These are phyloP conservation scores for Pouteria campechiana DNA, from an alignment of 179 eudicot genomes.

Conservation along the genomic window DNA sequence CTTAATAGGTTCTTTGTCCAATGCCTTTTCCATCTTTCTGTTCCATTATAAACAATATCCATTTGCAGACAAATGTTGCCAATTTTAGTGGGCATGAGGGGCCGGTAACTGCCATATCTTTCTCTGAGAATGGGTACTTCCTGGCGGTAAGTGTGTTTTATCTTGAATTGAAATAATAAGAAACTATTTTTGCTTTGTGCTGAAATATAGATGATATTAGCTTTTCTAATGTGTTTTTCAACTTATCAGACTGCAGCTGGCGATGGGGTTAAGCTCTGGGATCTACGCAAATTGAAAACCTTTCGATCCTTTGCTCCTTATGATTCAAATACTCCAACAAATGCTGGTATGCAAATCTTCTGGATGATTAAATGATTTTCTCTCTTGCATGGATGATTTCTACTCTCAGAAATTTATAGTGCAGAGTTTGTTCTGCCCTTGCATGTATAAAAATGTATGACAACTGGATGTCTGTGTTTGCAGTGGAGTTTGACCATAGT, in stretches of 20 bases:
- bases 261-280: slow-evolving; percentile 97
- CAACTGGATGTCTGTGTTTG: too few relatives aligned
- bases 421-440: not conserved
- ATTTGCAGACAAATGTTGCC: slow-evolving; percentile 65
- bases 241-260: slow-evolving; percentile 78
- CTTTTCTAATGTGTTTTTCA: slow-evolving; percentile 4
- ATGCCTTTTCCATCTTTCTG: not conserved
- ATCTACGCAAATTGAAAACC: slow-evolving; percentile 79
- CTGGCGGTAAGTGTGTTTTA: slow-evolving; percentile 50
- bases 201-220: not conserved
- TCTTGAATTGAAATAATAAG: not conserved
- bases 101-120: slow-evolving; percentile 81
- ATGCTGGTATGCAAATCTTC: slow-evolving; percentile 45
- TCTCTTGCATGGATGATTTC: not conserved
- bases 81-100: slow-evolving; percentile 80
- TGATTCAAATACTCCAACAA: slow-evolving; percentile 63
- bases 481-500: slow-evolving; percentile 95
- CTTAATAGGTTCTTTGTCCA: not conserved
- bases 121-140: slow-evolving; percentile 97
- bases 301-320: slow-evolving; percentile 74
- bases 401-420: not conserved
- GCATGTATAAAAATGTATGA: too few relatives aligned
- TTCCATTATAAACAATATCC: not conserved
- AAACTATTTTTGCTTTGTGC: not conserved
- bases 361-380: not conserved